A percentile compares a stretch with the other conserved stretches of the same genome.
Conservation (phyloP, 2,329 filamentous ascomycete genomes). For the Verruconis gallopava region DNA sequence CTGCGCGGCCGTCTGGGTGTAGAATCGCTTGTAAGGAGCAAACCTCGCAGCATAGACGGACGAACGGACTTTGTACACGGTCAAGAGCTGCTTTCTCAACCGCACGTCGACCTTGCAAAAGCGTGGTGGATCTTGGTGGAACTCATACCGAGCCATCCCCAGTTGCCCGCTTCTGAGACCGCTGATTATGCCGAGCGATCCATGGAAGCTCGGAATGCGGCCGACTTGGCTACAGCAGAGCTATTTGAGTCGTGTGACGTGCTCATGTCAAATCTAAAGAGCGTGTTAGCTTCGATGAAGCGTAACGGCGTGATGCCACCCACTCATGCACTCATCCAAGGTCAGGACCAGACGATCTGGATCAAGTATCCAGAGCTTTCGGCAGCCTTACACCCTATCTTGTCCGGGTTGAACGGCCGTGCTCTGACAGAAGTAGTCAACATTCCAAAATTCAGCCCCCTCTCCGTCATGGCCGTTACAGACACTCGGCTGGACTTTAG, state of each 20-base stretch:
- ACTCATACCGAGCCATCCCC: conserved; percentile 26
- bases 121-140: conserved; percentile 60
- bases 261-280: conserved; percentile 53
- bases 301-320: conserved; percentile 64
- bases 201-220: conserved; percentile 28
- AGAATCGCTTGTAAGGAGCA: conserved; percentile 56
- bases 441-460: conserved; percentile 32
- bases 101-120: conserved; percentile 76
- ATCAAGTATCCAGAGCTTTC: conserved; percentile 61
- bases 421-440: conserved; percentile 33
- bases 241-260: conserved; percentile 38
- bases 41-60: conserved; percentile 41
- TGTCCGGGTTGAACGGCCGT: conserved; percentile 44
- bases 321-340: conserved; percentile 53
- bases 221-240: conserved; percentile 32
- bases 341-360: conserved; percentile 73
- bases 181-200: conserved; percentile 17
- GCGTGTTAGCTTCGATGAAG: conserved; percentile 71
- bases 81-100: conserved; percentile 48
- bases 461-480: conserved; percentile 61
- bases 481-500: conserved; percentile 63
- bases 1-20: conserved; percentile 64
- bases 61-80: conserved; percentile 27
- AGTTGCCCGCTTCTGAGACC: not conserved
- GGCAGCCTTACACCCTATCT: conserved; percentile 55